These are phyloP conservation scores for Curvularia lunata DNA, from an alignment of 2,329 filamentous ascomycete genomes.

Conservation along the genomic window DNA sequence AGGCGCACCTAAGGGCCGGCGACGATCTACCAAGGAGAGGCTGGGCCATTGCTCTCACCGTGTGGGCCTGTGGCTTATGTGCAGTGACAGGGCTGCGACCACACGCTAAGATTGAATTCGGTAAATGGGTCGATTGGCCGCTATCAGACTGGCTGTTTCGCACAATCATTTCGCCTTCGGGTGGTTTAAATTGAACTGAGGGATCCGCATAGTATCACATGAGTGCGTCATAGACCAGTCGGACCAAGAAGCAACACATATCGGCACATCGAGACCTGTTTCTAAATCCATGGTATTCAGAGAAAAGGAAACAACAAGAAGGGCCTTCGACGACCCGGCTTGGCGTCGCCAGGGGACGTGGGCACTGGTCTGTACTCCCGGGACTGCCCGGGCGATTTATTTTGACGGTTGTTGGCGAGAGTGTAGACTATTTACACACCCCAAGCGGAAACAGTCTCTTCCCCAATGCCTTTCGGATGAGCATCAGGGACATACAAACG, in stretches of 20 bases:
- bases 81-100: constrained; percentile 10
- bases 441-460: constrained; percentile 3
- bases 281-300: not conserved
- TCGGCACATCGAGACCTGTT: not conserved
- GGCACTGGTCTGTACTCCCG: constrained; percentile 7
- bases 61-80: constrained; percentile 23
- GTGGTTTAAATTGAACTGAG: not conserved
- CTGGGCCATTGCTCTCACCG: constrained; percentile 12
- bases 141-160: constrained; percentile 10
- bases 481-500: not conserved
- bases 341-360: constrained; percentile 10
- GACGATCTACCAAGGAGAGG: constrained; percentile 17
- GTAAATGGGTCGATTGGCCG: constrained; percentile 25
- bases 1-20: constrained; percentile 11
- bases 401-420: constrained; percentile 3
- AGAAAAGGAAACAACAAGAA: not conserved
- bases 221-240: not conserved
- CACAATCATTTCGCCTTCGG: constrained; percentile 4
- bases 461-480: constrained; percentile 2
- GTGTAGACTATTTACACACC: constrained; percentile 13
- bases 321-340: not conserved
- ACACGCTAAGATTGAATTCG: constrained; percentile 22
- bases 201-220: too few species aligned
- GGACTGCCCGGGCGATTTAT: not conserved
- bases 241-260: not conserved